Evolutionary conservation across 768 basidiomycete species (phyloP).

Genomic region (Serendipita sp.): DNA sequence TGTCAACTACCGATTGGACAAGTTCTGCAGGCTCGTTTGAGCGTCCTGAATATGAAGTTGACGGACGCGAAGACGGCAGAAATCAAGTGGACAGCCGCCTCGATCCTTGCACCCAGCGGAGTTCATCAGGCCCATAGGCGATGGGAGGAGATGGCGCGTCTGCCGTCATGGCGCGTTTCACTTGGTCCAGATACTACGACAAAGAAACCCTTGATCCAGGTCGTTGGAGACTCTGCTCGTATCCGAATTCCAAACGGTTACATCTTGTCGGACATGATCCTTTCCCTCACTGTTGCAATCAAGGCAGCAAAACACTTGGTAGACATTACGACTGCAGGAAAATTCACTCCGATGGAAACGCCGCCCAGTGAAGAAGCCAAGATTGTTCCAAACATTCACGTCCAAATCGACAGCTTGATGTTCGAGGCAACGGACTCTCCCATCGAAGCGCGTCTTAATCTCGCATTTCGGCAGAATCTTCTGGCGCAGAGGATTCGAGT

Average conservation of each 20-base stretch:
- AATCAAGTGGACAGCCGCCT: background rate
- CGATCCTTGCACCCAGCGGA: background rate
- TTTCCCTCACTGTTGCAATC: slow-evolving; percentile 47
- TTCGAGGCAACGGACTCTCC: slow-evolving; percentile 74
- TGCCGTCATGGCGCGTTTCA: slow-evolving; percentile 37
- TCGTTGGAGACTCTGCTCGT: slow-evolving; percentile 47
- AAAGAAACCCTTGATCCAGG: slow-evolving; percentile 25
- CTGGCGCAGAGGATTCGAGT: slow-evolving; percentile 54
- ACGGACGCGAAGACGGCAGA: background rate
- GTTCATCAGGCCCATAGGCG: slow-evolving; percentile 18
- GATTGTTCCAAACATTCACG: slow-evolving; percentile 40
- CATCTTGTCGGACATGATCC: slow-evolving; percentile 55
- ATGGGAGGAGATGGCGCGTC: slow-evolving; percentile 61
- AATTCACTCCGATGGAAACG: slow-evolving; percentile 36
- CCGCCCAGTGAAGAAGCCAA: slow-evolving; percentile 66
- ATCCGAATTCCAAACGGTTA: slow-evolving; percentile 73
- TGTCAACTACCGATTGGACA: background rate
- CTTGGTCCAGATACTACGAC: slow-evolving; percentile 20
- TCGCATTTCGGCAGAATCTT: slow-evolving; percentile 57
- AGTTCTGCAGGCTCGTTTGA: background rate
- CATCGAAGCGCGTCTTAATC: slow-evolving; percentile 59
- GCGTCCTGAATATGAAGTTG: background rate
- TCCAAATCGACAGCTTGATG: slow-evolving; percentile 45
- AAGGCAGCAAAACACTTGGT: slow-evolving; percentile 63
- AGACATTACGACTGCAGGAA: slow-evolving; percentile 35